Percentiles rank a stretch among this genome's conserved stretches.
phyloP scores from a whole-genome alignment of 352 stramenopile species.

The Phytophthora sp. region DNA sequence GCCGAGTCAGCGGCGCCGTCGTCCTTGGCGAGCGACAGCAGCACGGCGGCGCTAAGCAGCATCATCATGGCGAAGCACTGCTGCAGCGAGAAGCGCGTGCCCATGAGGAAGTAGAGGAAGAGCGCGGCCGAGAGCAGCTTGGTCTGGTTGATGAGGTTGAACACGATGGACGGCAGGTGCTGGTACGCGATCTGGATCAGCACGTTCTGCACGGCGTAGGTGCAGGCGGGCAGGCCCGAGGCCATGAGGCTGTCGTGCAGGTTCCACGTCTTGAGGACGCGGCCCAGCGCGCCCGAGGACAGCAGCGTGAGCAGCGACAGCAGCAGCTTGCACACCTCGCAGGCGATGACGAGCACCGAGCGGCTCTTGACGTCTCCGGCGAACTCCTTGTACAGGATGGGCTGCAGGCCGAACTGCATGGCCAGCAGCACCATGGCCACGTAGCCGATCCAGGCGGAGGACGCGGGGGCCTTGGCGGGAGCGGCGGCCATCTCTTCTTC shows the following conservation, averaged over 20 bases:
- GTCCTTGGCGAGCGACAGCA: conserved; percentile 74
- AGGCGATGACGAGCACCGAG: conserved; percentile 78
- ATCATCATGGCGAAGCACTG: conserved; percentile 83
- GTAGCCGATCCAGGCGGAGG: conserved; percentile 40
- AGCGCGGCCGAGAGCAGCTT: conserved; percentile 85
- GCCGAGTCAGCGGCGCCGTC: conserved; percentile 8
- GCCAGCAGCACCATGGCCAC: conserved; percentile 70
- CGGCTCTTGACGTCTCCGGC: conserved; percentile 55
- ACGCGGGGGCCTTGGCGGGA: not conserved
- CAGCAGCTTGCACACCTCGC: conserved; percentile 75
- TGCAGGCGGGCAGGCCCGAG: conserved; percentile 81
- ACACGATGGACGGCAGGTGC: conserved; percentile 81
- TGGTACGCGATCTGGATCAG: conserved; percentile 87
- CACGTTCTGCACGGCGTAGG: conserved; percentile 89
- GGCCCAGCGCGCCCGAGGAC: conserved; percentile 35
- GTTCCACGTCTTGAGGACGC: conserved; percentile 61
- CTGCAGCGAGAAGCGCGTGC: conserved; percentile 65
- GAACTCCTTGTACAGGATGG: conserved; percentile 86
- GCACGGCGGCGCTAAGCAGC: conserved; percentile 66
- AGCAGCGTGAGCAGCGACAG: conserved; percentile 57
- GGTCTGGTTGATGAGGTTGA: conserved; percentile 90
- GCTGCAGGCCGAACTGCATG: conserved; percentile 85
- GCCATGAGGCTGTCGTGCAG: conserved; percentile 60
- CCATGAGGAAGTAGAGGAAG: conserved; percentile 81
- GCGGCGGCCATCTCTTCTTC: conserved; percentile 16